phyloP scores from a whole-genome alignment of 2,329 filamentous ascomycete species.

The Fusarium chaquense region DNA sequence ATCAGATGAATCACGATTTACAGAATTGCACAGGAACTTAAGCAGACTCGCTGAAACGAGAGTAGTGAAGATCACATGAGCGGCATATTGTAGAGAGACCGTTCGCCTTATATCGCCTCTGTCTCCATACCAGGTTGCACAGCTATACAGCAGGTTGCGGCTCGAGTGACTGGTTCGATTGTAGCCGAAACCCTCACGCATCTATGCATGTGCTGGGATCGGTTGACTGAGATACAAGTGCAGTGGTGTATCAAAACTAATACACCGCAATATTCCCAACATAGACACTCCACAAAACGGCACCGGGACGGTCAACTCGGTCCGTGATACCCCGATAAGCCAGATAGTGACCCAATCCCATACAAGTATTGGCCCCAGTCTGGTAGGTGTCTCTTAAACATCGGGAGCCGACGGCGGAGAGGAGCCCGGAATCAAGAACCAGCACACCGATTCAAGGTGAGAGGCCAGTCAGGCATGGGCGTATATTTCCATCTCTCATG shows the following conservation, averaged over 20 bases:
- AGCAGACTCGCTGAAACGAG: neutral
- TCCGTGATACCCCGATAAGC: constrained; percentile 29
- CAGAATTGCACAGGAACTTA: neutral
- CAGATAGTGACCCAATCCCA: constrained; percentile 6
- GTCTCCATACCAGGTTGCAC: neutral
- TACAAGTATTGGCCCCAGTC: constrained; percentile 4
- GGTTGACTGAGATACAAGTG: neutral
- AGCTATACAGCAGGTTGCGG: neutral
- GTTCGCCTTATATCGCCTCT: constrained; percentile 1
- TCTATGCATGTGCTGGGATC: neutral
- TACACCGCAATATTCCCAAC: constrained; percentile 1
- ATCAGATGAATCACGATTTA: neutral
- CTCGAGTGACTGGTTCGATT: neutral
- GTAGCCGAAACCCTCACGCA: neutral
- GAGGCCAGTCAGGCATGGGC: neutral
- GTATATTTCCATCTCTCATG: neutral
- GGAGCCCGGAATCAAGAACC: constrained; percentile 16
- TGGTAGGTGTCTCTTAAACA: constrained; percentile 8
- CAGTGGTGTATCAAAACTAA: neutral
- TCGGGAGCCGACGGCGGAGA: constrained; percentile 23
- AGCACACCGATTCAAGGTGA: neutral
- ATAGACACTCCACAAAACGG: neutral
- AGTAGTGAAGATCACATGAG: constrained; percentile 19
- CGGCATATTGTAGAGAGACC: constrained; percentile 10
- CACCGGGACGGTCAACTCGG: constrained; percentile 22